phyloP scores from a whole-genome alignment of 129 eudicot genomes.

The Centella asiatica region DNA sequence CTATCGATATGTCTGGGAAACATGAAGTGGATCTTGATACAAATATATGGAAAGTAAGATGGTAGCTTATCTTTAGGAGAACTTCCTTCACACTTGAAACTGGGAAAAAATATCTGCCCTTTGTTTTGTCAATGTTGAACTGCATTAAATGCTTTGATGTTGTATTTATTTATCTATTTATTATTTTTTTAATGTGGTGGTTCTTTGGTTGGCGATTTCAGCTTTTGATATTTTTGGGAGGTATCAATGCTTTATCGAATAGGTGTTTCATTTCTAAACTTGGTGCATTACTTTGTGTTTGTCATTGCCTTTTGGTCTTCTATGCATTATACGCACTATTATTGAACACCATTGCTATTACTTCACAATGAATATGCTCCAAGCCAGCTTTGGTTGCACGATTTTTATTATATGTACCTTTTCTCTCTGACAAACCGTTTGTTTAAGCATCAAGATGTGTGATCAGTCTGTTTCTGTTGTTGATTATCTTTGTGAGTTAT shows the following conservation, averaged over 20 bases:
- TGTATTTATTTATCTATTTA: not conserved
- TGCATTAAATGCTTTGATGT: not conserved
- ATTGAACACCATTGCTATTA: too few species aligned
- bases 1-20: slow-evolving; percentile 98
- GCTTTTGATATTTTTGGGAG: not conserved
- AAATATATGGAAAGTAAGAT: slow-evolving; percentile 92
- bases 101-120: not conserved
- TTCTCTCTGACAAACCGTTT: not conserved
- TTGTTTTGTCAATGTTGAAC: not conserved
- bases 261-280: not conserved
- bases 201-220: not conserved
- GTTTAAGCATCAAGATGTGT: not conserved
- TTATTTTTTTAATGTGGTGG: not conserved
- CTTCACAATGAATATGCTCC: too few species aligned
- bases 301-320: too few species aligned
- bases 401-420: not conserved
- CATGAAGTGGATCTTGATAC: slow-evolving; percentile 99
- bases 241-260: not conserved
- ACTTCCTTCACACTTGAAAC: not conserved
- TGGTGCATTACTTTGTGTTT: too few species aligned
- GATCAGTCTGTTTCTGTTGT: not conserved
- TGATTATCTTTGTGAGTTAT: not conserved
- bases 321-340: too few species aligned
- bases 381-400: not conserved
- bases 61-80: slow-evolving; percentile 2